A percentile compares a stretch with the other conserved stretches of the same genome.
phyloP scores from a whole-genome alignment of 768 basidiomycete species.

The Tephrocybe sp. region DNA sequence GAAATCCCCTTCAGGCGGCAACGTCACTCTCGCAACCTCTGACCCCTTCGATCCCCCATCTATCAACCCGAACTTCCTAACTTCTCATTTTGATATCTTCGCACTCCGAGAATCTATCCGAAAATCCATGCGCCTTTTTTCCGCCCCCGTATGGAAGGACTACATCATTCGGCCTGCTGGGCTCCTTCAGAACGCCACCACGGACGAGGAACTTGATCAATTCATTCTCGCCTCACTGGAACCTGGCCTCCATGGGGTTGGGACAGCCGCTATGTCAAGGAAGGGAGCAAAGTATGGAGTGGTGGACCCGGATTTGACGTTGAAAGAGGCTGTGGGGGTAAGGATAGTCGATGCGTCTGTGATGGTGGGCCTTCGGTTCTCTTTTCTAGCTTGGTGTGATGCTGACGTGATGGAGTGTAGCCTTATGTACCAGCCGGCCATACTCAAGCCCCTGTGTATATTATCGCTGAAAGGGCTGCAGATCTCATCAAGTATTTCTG shows the following conservation, averaged over 20 bases:
- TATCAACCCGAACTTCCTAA: conserved; percentile 44
- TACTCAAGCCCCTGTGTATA: conserved; percentile 21
- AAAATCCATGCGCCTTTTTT: conserved; percentile 16
- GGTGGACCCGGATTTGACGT: conserved; percentile 25
- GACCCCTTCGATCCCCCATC: neutral
- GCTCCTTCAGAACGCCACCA: conserved; percentile 17
- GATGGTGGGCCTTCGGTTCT: conserved; percentile 12
- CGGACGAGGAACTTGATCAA: conserved; percentile 11
- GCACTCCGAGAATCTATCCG: conserved; percentile 21
- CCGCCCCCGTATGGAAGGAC: conserved; percentile 20
- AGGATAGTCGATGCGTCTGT: conserved; percentile 33
- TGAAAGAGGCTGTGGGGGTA: conserved; percentile 27
- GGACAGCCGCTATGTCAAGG: conserved; percentile 21
- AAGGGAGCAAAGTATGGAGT: conserved; percentile 19
- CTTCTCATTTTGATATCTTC: conserved; percentile 18
- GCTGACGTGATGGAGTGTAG: neutral
- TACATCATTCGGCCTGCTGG: conserved; percentile 19
- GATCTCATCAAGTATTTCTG: conserved; percentile 1
- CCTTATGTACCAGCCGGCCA: conserved; percentile 20
- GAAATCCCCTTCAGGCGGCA: neutral
- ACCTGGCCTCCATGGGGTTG: conserved; percentile 3
- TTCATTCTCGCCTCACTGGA: conserved; percentile 17
- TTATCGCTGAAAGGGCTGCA: conserved; percentile 18
- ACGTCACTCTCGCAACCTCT: neutral
- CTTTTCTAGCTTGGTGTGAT: neutral